Conservation (phyloP, 2,329 filamentous ascomycete genomes). For the Ascochyta pisi region DNA sequence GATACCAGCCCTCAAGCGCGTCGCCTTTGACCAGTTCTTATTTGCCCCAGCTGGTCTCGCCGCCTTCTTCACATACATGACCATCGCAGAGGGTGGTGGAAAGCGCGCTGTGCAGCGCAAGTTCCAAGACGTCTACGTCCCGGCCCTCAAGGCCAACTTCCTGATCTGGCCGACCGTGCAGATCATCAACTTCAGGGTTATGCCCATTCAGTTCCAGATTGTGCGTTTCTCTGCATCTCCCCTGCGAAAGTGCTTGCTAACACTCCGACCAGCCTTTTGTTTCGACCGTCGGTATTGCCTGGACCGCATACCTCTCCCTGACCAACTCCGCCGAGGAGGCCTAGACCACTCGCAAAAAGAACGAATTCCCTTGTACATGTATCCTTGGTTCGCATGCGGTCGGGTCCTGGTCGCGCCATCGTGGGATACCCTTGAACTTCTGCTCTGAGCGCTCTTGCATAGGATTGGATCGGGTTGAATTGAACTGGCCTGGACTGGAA, state of each 20-base stretch:
- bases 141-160: slow-evolving; percentile 94
- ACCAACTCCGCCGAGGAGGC: slow-evolving; percentile 84
- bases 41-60: slow-evolving; percentile 90
- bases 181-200: slow-evolving; percentile 92
- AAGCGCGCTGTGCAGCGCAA: slow-evolving; percentile 80
- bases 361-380: slow-evolving; percentile 27
- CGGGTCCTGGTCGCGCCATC: slow-evolving; percentile 19
- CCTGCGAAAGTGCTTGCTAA: slow-evolving; percentile 13
- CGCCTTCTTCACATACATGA: slow-evolving; percentile 96
- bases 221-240: slow-evolving; percentile 63
- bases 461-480: slow-evolving; percentile 5
- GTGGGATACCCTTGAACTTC: slow-evolving; percentile 27
- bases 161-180: slow-evolving; percentile 95
- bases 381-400: slow-evolving; percentile 22
- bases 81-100: slow-evolving; percentile 89
- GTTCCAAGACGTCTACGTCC: slow-evolving; percentile 90
- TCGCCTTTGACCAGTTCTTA: slow-evolving; percentile 89
- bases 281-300: slow-evolving; percentile 92
- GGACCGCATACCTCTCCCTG: slow-evolving; percentile 95
- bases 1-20: slow-evolving; percentile 82
- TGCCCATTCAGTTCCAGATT: slow-evolving; percentile 95
- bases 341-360: slow-evolving; percentile 21
- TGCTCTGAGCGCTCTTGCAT: slow-evolving; percentile 33
- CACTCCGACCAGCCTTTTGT: slow-evolving; percentile 77
- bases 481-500: neutral